Percentiles rank a stretch among this genome's conserved stretches.
These are phyloP conservation scores for Heracleum sosnowskyi DNA, from an alignment of 129 eudicot species.

Conservation along the genomic window DNA sequence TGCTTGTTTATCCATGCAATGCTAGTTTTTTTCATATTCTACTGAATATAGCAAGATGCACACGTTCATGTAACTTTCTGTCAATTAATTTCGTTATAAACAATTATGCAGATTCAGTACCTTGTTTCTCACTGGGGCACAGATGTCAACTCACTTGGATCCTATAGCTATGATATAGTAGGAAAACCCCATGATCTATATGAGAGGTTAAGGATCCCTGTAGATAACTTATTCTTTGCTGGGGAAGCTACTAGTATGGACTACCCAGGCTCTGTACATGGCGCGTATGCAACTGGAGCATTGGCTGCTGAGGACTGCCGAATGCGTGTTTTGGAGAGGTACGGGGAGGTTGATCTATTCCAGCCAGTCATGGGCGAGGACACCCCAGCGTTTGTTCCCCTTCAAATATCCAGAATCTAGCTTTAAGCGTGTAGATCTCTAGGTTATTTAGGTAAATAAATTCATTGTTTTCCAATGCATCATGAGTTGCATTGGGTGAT, in stretches of 20 bases:
- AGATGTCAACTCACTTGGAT: slow-evolving; percentile 74
- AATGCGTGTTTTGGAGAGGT: slow-evolving; percentile 90
- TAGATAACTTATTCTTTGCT: slow-evolving; percentile 92
- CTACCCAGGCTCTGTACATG: slow-evolving; percentile 93
- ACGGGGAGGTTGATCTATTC: slow-evolving; percentile 83
- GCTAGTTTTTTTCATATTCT: not conserved
- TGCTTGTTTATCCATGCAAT: not conserved
- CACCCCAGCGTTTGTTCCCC: slow-evolving; percentile 44
- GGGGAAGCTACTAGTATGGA: slow-evolving; percentile 92
- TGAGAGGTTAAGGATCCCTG: slow-evolving; percentile 81
- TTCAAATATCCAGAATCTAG: slow-evolving; percentile 78
- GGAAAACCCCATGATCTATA: slow-evolving; percentile 94
- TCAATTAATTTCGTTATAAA: not conserved
- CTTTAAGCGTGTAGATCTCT: not conserved
- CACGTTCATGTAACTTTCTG: not conserved
- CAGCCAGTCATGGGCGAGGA: slow-evolving; percentile 86
- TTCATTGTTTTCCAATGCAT: not conserved
- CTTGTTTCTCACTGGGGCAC: slow-evolving; percentile 93
- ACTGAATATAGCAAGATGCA: not conserved
- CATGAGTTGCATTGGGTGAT: not conserved
- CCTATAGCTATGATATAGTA: slow-evolving; percentile 85
- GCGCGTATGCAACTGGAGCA: slow-evolving; percentile 89
- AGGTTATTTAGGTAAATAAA: not conserved
- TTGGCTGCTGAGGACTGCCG: slow-evolving; percentile 97
- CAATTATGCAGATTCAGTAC: slow-evolving; percentile 59